Evolutionary conservation across 257 asterid genomes (phyloP).

Genomic region (Vinca minor): DNA sequence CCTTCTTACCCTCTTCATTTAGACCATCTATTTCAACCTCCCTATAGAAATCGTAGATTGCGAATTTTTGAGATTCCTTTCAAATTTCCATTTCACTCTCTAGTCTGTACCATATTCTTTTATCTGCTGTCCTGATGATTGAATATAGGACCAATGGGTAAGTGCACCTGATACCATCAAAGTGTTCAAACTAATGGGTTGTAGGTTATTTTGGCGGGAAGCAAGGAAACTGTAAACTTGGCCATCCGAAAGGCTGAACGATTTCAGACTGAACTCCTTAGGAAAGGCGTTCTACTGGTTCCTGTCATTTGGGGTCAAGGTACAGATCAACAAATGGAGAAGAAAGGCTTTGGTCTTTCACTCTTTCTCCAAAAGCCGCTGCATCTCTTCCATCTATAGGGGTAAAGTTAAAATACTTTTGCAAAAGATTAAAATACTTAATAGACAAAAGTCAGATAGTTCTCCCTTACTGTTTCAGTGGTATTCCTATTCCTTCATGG

Average conservation of each 20-base stretch:
- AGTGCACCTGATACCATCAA: neutral
- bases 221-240: constrained; percentile 60
- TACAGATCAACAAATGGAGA: constrained; percentile 40
- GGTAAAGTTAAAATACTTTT: constrained; percentile 33
- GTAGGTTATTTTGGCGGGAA: constrained; percentile 92
- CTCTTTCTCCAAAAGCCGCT: constrained; percentile 54
- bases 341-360: constrained; percentile 85
- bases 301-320: constrained; percentile 85
- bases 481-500: too few species aligned
- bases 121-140: too few species aligned
- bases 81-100: too few species aligned
- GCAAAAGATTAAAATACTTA: too few species aligned
- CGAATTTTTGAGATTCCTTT: too few species aligned
- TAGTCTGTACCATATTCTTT: too few species aligned
- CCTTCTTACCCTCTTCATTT: too few species aligned
- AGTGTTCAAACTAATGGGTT: constrained; percentile 2
- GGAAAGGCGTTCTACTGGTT: constrained; percentile 71
- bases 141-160: too few species aligned
- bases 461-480: too few species aligned
- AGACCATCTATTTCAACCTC: too few species aligned
- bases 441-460: too few species aligned
- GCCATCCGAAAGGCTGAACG: constrained; percentile 78
- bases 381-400: constrained; percentile 90
- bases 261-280: constrained; percentile 73
- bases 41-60: too few species aligned